These are phyloP conservation scores for Moesziomyces aphidis DNA, from an alignment of 1,284 basidiomycete genomes.

Conservation along the genomic window DNA sequence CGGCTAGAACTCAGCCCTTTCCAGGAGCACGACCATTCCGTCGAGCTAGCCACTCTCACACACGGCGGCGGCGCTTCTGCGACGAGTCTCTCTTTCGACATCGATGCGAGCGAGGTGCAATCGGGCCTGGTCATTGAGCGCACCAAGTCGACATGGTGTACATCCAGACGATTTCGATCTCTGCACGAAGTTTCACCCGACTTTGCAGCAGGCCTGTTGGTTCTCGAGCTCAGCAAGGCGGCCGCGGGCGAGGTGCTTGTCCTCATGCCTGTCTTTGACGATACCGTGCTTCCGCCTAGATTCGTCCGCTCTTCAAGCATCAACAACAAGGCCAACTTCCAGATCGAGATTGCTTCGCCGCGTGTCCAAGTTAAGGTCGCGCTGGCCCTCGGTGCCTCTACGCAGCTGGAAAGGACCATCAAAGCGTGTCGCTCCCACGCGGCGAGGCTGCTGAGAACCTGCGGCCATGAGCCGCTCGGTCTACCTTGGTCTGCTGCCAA, in stretches of 20 bases:
- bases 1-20: background rate
- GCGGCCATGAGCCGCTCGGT: conserved; percentile 29
- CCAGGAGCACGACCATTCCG: background rate
- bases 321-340: conserved; percentile 6
- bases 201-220: conserved; percentile 21
- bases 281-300: conserved; percentile 3
- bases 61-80: background rate
- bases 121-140: conserved; percentile 36
- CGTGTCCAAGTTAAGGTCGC: conserved; percentile 11
- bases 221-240: conserved; percentile 24
- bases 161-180: conserved; percentile 28
- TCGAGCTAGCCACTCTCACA: conserved; percentile 6
- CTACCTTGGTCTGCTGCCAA: conserved; percentile 34
- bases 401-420: conserved; percentile 12
- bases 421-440: conserved; percentile 29
- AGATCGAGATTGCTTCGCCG: background rate
- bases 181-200: conserved; percentile 25
- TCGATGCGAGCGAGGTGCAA: conserved; percentile 18
- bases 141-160: conserved; percentile 51
- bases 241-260: conserved; percentile 15
- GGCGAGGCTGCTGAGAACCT: conserved; percentile 14
- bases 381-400: conserved; percentile 17
- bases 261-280: conserved; percentile 27
- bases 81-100: conserved; percentile 14
- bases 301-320: conserved; percentile 15